Percentiles rank a stretch among this genome's conserved stretches.
Conservation (phyloP, 2,329 filamentous ascomycete genomes). For the Trichoderma semiorbis region DNA sequence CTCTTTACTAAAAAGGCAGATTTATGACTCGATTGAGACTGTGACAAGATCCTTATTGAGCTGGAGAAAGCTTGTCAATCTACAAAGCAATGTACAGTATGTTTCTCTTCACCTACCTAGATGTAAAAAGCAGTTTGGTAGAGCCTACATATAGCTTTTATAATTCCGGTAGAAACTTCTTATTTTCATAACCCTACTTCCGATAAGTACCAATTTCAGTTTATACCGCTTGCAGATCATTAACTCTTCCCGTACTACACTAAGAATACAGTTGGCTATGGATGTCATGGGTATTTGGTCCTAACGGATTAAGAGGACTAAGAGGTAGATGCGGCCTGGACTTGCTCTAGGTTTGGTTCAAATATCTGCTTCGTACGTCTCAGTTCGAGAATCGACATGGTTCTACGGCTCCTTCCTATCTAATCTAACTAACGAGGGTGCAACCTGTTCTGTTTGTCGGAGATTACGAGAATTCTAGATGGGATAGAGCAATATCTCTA, state of each 20-base stretch:
- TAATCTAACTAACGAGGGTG: too few species aligned
- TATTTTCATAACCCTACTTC: background rate
- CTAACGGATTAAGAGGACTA: background rate
- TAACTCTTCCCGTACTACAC: background rate
- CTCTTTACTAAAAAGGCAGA: background rate
- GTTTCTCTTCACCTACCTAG: background rate
- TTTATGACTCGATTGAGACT: background rate
- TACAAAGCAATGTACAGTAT: background rate
- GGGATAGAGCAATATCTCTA: too few species aligned
- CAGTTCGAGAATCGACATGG: too few species aligned
- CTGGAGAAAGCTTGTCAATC: background rate
- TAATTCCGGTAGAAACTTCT: background rate
- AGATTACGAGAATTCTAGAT: too few species aligned
- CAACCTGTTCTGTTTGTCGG: too few species aligned
- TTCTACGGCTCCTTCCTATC: too few species aligned
- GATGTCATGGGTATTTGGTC: background rate
- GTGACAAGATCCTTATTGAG: background rate
- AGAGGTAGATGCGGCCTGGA: background rate
- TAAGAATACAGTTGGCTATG: background rate
- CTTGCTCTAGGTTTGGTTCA: background rate
- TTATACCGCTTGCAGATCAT: background rate
- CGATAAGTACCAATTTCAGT: background rate
- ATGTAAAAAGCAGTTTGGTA: background rate
- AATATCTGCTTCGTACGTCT: background rate
- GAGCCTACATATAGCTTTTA: background rate